Conservation (phyloP, 2,329 filamentous ascomycete genomes). For the Cordyceps fumosorosea region DNA sequence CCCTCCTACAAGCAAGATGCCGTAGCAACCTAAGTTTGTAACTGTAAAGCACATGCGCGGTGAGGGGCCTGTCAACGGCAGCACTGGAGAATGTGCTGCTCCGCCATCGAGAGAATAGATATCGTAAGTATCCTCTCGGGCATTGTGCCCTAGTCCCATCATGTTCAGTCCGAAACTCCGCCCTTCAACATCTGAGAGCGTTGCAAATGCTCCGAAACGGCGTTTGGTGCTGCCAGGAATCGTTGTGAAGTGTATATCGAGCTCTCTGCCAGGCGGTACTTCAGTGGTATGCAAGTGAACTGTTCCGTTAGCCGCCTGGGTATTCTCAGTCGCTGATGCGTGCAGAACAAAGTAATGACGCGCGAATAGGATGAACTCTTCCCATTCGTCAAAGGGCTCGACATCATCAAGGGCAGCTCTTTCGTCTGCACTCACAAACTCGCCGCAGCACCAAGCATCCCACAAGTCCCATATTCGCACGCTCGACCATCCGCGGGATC, state of each 20-base stretch:
- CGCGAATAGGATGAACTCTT: constrained; percentile 81
- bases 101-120: constrained; percentile 31
- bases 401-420: constrained; percentile 58
- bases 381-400: constrained; percentile 93
- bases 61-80: constrained; percentile 25
- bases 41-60: constrained; percentile 69
- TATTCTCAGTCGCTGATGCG: constrained; percentile 33
- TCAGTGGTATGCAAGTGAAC: too few species aligned
- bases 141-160: constrained; percentile 39
- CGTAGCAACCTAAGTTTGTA: constrained; percentile 53
- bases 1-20: constrained; percentile 66
- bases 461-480: constrained; percentile 65
- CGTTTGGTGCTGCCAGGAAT: constrained; percentile 28
- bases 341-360: constrained; percentile 77
- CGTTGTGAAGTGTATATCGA: not conserved
- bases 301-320: not conserved
- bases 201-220: constrained; percentile 54
- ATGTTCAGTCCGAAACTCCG: constrained; percentile 38
- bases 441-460: constrained; percentile 69
- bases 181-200: constrained; percentile 31
- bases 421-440: constrained; percentile 56
- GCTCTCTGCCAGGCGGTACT: not conserved
- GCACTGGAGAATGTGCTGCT: constrained; percentile 20
- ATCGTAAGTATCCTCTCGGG: constrained; percentile 44
- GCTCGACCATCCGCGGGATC: constrained; percentile 57